These are phyloP conservation scores for Candida glaebosa DNA, from an alignment of 805 yeast species.

Conservation along the genomic window DNA sequence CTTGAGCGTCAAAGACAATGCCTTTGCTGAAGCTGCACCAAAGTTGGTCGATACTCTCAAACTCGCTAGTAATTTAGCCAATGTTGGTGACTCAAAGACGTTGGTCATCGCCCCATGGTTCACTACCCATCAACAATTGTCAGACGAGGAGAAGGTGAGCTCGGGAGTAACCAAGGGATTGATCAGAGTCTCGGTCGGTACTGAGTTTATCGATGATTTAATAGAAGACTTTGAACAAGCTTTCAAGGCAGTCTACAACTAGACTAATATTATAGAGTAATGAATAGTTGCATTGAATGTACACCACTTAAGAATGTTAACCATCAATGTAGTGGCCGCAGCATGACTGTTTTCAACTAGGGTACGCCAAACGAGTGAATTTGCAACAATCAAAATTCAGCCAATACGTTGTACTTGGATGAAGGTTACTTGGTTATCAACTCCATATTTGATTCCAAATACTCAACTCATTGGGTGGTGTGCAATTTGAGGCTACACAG, in stretches of 20 bases:
- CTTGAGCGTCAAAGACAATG: conserved; percentile 46
- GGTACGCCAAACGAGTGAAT: too few species aligned
- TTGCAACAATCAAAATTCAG: too few species aligned
- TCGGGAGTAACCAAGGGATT: conserved; percentile 89
- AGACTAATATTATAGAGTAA: neutral
- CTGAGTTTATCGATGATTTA: conserved; percentile 87
- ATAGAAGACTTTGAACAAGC: conserved; percentile 87
- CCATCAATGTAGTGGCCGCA: too few species aligned
- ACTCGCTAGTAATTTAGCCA: conserved; percentile 89
- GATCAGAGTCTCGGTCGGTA: conserved; percentile 87
- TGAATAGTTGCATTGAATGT: neutral
- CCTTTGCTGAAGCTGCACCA: conserved; percentile 75
- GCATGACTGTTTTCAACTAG: too few species aligned
- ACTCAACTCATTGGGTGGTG: too few species aligned
- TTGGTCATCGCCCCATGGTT: conserved; percentile 93
- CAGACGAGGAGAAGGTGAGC: conserved; percentile 71
- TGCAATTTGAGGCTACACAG: too few species aligned
- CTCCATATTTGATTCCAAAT: too few species aligned
- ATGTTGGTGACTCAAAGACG: conserved; percentile 95
- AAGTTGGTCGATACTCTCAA: conserved; percentile 79
- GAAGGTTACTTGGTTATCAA: too few species aligned
- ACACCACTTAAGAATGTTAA: too few species aligned
- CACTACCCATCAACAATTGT: conserved; percentile 92
- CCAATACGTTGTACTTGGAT: too few species aligned
- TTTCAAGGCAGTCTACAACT: conserved; percentile 55